Evolutionary conservation across 352 stramenopile species (phyloP), one percentile per base, ranked within the genome.

Genomic region (Bremia lactucae): DNA sequence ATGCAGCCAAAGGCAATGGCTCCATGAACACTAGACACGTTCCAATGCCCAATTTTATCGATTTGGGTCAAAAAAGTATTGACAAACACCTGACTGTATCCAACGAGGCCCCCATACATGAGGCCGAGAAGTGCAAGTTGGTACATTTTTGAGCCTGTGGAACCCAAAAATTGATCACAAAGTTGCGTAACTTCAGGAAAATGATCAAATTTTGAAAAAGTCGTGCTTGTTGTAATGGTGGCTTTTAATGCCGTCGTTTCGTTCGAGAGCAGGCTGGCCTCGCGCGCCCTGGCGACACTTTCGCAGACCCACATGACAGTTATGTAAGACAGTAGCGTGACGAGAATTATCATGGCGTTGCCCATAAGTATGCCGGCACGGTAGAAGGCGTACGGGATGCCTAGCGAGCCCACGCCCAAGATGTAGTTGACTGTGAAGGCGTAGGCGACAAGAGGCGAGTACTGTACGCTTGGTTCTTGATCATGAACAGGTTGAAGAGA

Each of bases 381-480:
- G 40, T 78, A 87, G 55, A 95, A 92, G 2, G 81, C 81, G 55
- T 83, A 94, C 2, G 85, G 83, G 28, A 96, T 87, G 28, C 83
- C 83, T 11, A 96, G 58, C 16, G 81, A 94, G n/a, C 85, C 83
- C 8, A 96, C 85, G 29, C 85, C 85, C 10, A 96, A 62, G 48
- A 96, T 94, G 62, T 96, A 96, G 59, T 96, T 96, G 36, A 96
- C 84, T 6, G 85, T 93, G 54, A 96, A 92, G 25, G 72, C 77
- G 53, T 95, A 95, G 21, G 85, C 70, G 18, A 90, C 74, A 8
- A 82, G 38, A 6, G 77, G 70, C 41, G 72, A 79, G 55, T 94
- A 94, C 44, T 70, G 61, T 10, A 39, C 31, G 22, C 22, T 38
- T 6, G 37, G 6, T 35, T 37, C 26, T 33, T 68, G 46, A n/a